Conservation (phyloP, 2,329 filamentous ascomycete genomes). For the Fusarium fracticaudum region DNA sequence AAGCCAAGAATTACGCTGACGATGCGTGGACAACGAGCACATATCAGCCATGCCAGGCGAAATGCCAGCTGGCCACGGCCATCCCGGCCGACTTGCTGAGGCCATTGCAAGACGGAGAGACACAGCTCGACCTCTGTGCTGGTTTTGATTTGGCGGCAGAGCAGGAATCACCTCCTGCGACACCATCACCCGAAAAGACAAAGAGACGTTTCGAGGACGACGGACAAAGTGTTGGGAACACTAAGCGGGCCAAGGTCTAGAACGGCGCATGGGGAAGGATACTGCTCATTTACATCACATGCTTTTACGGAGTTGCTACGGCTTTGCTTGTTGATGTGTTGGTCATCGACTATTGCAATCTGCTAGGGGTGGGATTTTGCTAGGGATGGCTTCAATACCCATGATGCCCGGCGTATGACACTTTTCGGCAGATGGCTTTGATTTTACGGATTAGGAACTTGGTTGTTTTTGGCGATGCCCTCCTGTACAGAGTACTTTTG, state of each 20-base stretch:
- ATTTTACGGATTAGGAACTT: slow-evolving; percentile 12
- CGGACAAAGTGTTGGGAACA: slow-evolving; percentile 13
- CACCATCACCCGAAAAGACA: slow-evolving; percentile 10
- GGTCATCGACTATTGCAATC: slow-evolving; percentile 12
- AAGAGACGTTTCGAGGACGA: slow-evolving; percentile 30
- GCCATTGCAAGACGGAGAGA: slow-evolving; percentile 45
- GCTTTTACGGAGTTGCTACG: slow-evolving; percentile 21
- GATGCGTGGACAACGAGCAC: slow-evolving; percentile 47
- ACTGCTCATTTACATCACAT: slow-evolving; percentile 15
- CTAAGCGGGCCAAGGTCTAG: slow-evolving; percentile 35
- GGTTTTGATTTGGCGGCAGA: slow-evolving; percentile 23
- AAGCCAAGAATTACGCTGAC: slow-evolving; percentile 54
- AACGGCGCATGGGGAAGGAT: slow-evolving; percentile 3
- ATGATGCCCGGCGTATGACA: slow-evolving; percentile 34
- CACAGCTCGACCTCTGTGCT: slow-evolving; percentile 48
- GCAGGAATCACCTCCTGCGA: slow-evolving; percentile 14
- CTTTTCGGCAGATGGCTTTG: slow-evolving; percentile 19
- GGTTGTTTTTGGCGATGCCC: not conserved
- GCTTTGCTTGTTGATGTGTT: not conserved
- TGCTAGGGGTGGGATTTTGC: slow-evolving; percentile 16
- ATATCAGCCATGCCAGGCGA: slow-evolving; percentile 49
- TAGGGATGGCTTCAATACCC: slow-evolving; percentile 39
- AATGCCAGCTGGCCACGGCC: slow-evolving; percentile 48
- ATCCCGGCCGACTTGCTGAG: slow-evolving; percentile 50
- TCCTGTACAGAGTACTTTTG: not conserved